Evolutionary conservation across 768 basidiomycete species (phyloP), one percentile per base, ranked within the genome.

Genomic region (Mrakia hoshinonis): DNA sequence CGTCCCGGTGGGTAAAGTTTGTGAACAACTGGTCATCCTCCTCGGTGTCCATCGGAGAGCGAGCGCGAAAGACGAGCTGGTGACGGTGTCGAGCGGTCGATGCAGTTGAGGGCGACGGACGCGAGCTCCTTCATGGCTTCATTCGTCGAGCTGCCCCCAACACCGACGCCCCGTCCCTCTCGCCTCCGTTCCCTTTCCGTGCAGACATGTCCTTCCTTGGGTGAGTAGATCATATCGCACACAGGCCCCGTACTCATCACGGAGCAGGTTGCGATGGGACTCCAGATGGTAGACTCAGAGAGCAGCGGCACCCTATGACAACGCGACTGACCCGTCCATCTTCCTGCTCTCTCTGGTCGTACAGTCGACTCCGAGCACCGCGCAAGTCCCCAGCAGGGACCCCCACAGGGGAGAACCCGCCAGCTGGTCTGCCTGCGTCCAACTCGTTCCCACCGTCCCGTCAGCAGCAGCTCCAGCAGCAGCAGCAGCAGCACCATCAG

Each of bases 281-380:
- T n/a, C n/a, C n/a, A n/a, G n/a, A n/a, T n/a, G n/a, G n/a, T n/a
- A n/a, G n/a, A n/a, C n/a, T n/a, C 43, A 43, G 43, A 43, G 43
- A 43, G 6, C 43, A 43, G 43, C 6, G 7, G 7, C 6, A 43
- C 7, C 43, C 6, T 43, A 43, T 43, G 43, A 43, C 43, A n/a
- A n/a, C n/a, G n/a, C n/a, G n/a, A n/a, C n/a, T n/a, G n/a, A n/a
- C n/a, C n/a, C n/a, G n/a, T n/a, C n/a, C n/a, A n/a, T n/a, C n/a
- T n/a, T n/a, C n/a, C n/a, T n/a, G n/a, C n/a, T n/a, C n/a, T n/a
- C n/a, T n/a, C n/a, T n/a, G n/a, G n/a, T n/a, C 36, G 18, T 62
- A 1, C 70, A 80, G 79, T 68, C 78, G 79, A n/a, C 77, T 80
- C 34, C 78, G 79, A 61, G 79, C 78, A 9, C 78, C 77, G 38